phyloP scores from a whole-genome alignment of 2,329 filamentous ascomycete genomes.

The Cladophialophora psammophila region DNA sequence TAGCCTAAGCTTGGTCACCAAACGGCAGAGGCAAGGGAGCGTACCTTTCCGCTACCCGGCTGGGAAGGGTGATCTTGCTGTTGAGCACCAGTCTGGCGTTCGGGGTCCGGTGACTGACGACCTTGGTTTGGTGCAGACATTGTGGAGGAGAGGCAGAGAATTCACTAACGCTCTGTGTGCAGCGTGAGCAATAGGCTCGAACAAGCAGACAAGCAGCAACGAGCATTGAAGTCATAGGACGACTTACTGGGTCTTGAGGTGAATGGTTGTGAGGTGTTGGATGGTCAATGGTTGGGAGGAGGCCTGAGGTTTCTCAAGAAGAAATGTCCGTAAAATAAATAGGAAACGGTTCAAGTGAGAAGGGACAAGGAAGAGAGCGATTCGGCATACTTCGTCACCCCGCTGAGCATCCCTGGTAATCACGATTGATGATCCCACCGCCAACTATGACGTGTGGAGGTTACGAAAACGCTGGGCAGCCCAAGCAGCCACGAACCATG shows the following conservation, averaged over 20 bases:
- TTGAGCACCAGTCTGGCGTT: conserved; percentile 71
- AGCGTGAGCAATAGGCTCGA: background rate
- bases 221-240: background rate
- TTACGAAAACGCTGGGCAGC: conserved; percentile 25
- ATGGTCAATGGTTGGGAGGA: background rate
- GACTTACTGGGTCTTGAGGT: conserved; percentile 6
- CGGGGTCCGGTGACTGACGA: conserved; percentile 79
- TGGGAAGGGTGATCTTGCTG: conserved; percentile 63
- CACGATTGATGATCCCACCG: conserved; percentile 7
- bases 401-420: conserved; percentile 2
- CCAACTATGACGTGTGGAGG: conserved; percentile 32
- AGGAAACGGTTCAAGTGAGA: conserved; percentile 2
- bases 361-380: conserved; percentile 9
- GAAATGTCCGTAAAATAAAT: background rate
- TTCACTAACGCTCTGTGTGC: background rate
- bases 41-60: conserved; percentile 52
- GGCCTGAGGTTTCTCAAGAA: background rate
- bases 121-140: conserved; percentile 73
- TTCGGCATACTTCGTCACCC: conserved; percentile 11
- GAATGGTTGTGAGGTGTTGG: background rate
- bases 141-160: conserved; percentile 18
- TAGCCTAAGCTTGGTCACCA: no score
- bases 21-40: background rate
- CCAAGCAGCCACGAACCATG: conserved; percentile 26
- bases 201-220: background rate